Evolutionary conservation across 116 monocot genomes (phyloP).

Genomic region (Cymodocea nodosa): DNA sequence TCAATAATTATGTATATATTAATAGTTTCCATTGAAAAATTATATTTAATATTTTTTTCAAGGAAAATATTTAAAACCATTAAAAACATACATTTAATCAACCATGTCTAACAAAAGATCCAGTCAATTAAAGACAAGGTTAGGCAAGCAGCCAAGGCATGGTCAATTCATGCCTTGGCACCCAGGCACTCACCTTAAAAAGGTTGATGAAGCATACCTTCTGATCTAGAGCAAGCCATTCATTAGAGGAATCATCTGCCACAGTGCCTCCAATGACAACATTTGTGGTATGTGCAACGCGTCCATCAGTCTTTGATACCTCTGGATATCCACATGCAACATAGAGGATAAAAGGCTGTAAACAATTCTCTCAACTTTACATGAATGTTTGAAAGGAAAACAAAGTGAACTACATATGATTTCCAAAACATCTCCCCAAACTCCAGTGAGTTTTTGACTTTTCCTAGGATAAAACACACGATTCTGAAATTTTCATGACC

Average conservation of each 20-base stretch:
- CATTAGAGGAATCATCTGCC: constrained; percentile 75
- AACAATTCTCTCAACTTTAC: not conserved
- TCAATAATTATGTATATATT: too few species aligned
- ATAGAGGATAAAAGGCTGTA: not conserved
- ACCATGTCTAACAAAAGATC: too few species aligned
- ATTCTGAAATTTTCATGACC: too few species aligned
- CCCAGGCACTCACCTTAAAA: not conserved
- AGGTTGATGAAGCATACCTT: constrained; percentile 31
- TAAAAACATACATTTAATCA: too few species aligned
- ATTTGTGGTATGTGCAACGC: constrained; percentile 85
- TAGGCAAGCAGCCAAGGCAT: too few species aligned
- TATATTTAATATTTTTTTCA: too few species aligned
- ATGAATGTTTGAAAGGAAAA: not conserved
- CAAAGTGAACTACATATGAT: not conserved
- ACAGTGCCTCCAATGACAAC: constrained; percentile 92
- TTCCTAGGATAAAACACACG: too few species aligned
- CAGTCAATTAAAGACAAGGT: too few species aligned
- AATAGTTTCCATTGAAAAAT: too few species aligned
- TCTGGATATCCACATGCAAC: constrained; percentile 7
- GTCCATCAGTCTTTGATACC: constrained; percentile 84
- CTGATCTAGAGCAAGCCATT: constrained; percentile 93
- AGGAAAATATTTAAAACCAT: too few species aligned
- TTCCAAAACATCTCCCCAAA: too few species aligned
- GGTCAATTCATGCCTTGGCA: not conserved
- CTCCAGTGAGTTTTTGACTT: too few species aligned